These are phyloP conservation scores for Chrysoporthe cubensis DNA, from an alignment of 2,329 filamentous ascomycete species.

Conservation along the genomic window DNA sequence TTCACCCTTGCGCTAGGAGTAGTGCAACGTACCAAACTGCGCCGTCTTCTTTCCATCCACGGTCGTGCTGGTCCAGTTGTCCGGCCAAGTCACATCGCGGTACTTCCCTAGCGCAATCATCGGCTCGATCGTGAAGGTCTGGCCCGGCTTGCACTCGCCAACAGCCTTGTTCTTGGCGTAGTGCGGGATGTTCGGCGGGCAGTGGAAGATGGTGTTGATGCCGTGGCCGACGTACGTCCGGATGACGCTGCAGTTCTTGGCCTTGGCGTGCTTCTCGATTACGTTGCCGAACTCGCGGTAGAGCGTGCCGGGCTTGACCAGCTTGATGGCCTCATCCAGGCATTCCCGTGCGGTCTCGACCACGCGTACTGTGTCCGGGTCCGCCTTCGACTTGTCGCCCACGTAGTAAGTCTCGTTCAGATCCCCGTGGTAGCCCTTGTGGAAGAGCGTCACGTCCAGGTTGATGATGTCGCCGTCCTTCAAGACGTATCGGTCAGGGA, in stretches of 20 bases:
- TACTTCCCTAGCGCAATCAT: slow-evolving; percentile 96
- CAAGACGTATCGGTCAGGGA: slow-evolving; percentile 86
- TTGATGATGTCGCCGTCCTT: slow-evolving; percentile 96
- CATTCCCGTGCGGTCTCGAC: slow-evolving; percentile 90
- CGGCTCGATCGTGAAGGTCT: slow-evolving; percentile 99
- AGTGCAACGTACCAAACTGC: slow-evolving; percentile 75
- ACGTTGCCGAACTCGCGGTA: slow-evolving; percentile 93
- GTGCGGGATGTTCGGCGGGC: slow-evolving; percentile 90
- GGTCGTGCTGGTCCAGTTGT: slow-evolving; percentile 97
- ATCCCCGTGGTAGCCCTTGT: slow-evolving; percentile 93
- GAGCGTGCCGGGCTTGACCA: slow-evolving; percentile 90
- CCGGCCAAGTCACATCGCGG: slow-evolving; percentile 93
- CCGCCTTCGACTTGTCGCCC: slow-evolving; percentile 80
- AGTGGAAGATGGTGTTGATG: slow-evolving; percentile 92
- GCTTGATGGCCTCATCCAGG: slow-evolving; percentile 85
- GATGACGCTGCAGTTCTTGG: slow-evolving; percentile 83
- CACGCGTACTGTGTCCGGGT: slow-evolving; percentile 86
- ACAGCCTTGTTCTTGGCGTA: slow-evolving; percentile 99
- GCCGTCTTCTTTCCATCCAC: slow-evolving; percentile 87
- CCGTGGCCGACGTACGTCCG: slow-evolving; percentile 96
- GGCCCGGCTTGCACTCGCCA: slow-evolving; percentile 89
- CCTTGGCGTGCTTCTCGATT: slow-evolving; percentile 95
- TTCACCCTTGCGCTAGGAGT: background rate
- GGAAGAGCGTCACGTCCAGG: slow-evolving; percentile 93
- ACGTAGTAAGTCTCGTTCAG: slow-evolving; percentile 99